Base-by-base conservation (phyloP, 495 filamentous ascomycete species). In the Bacidia rubella region DNA sequence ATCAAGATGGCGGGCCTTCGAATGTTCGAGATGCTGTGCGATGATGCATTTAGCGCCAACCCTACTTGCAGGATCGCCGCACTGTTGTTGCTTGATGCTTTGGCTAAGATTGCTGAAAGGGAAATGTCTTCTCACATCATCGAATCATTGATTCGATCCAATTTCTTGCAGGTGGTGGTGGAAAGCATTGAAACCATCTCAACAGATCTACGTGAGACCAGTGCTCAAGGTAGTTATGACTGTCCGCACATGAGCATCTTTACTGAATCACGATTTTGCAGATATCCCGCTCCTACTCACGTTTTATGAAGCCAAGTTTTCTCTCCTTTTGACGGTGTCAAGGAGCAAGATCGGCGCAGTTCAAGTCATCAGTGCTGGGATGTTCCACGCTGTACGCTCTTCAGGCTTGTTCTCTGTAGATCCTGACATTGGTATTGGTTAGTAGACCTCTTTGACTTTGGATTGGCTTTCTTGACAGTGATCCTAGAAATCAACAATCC, bases 1-100 rank as follows among this genome's bases (percentile, higher is more conserved):
- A 76, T 97, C 59, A 88, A 84, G 57, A 66, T 77, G 17, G 76
- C 83, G 29, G 89, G 92, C 49, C 82, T 86, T 55, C 75, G 80
- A 51, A 70, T 95, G 7, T 74, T 97, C 46, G 86, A 92, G 61
- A 79, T 86, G 12, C 74, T 95, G 53, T 96, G 88, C 63, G 90
- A 97, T 64, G 92, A 99, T 71, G 92, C 88, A 49, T 87, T 89
- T 64, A 80, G 80, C 54, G 87, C 87, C 17, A 83, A 90, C 63
- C 78, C 83, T 20, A 74, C 73, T 21, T 92, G 86, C 61, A 82
- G 90, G 52, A 81, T 90, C 15, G 80, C 90, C 2, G 86, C 92
- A 27, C 72, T 95, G 29, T 74, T 95, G 24, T 69, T 96, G 21
- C 69, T 87, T 24, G 81, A 83, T 21, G 69, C 87, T 17, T 70